Evolutionary conservation across 2,329 filamentous ascomycete genomes (phyloP).

Genomic region (Madurella fahalii): DNA sequence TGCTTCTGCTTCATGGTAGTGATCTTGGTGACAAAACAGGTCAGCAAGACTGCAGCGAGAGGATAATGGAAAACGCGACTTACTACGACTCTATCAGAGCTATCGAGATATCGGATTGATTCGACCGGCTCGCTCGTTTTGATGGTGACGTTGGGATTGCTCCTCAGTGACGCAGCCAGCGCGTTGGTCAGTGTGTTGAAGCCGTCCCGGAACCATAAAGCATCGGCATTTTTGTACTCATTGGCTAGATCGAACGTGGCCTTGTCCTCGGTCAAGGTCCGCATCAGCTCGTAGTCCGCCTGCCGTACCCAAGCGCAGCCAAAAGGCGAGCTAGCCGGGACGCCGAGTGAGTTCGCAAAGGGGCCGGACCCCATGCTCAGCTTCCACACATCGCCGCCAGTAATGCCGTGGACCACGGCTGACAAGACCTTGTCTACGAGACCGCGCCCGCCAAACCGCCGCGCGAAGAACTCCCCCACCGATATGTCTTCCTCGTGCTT

Average conservation of each 20-base stretch:
- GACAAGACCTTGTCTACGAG: conserved; percentile 71
- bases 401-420: conserved; percentile 79
- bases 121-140: conserved; percentile 46
- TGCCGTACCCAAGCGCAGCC: neutral
- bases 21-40: conserved; percentile 7
- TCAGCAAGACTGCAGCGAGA: neutral
- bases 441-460: conserved; percentile 47
- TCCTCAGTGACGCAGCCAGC: conserved; percentile 47
- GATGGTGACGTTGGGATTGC: conserved; percentile 57
- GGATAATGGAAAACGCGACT: conserved; percentile 10
- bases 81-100: conserved; percentile 41
- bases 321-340: neutral
- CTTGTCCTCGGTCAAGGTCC: conserved; percentile 2
- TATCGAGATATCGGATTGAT: conserved; percentile 38
- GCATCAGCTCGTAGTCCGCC: conserved; percentile 13
- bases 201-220: conserved; percentile 52
- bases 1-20: conserved; percentile 11
- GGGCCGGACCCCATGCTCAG: conserved; percentile 68
- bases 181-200: conserved; percentile 57
- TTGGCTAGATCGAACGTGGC: conserved; percentile 9
- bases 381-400: conserved; percentile 80
- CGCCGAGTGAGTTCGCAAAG: conserved; percentile 30
- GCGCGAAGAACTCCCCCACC: conserved; percentile 61
- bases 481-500: conserved; percentile 57
- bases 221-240: neutral